phyloP scores from a whole-genome alignment of 352 stramenopile species.

The Albugo laibachii region DNA sequence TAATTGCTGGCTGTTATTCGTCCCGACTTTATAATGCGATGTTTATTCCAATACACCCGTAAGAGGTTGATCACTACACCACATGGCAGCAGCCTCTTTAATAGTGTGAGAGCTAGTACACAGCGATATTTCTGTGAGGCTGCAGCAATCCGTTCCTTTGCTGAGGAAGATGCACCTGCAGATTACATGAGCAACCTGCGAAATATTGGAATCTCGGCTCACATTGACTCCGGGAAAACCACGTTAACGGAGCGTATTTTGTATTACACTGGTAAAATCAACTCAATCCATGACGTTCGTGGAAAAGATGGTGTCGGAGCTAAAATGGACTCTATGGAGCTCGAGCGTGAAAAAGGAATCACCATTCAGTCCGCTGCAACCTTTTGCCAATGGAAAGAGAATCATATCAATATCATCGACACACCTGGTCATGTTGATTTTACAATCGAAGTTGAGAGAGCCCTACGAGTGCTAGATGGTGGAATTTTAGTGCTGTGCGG shows the following conservation, averaged over 20 bases:
- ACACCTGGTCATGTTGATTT: conserved; percentile 99
- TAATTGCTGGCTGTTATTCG: too few species aligned
- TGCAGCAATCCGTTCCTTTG: too few species aligned
- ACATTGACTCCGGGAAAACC: conserved; percentile 98
- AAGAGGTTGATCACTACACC: too few species aligned
- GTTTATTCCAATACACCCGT: too few species aligned
- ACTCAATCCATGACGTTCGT: conserved; percentile 89
- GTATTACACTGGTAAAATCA: conserved; percentile 98
- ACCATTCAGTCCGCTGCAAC: conserved; percentile 98
- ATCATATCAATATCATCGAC: conserved; percentile 99
- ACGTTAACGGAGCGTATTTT: conserved; percentile 99
- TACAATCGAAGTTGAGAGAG: conserved; percentile 96
- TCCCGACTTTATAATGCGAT: too few species aligned
- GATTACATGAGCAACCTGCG: conserved; percentile 73
- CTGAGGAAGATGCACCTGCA: conserved; percentile 15
- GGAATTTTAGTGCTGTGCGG: conserved; percentile 88
- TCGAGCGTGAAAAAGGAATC: conserved; percentile 99
- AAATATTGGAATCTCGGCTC: conserved; percentile 94
- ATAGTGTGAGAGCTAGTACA: too few species aligned
- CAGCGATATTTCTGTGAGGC: too few species aligned
- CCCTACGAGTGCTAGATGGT: conserved; percentile 95
- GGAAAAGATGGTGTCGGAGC: conserved; percentile 96
- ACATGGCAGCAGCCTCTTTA: too few species aligned
- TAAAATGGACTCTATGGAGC: conserved; percentile 99
- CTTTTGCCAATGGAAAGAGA: conserved; percentile 90